A percentile compares a stretch with the other conserved stretches of the same genome.
These are phyloP conservation scores for Pichia exigua DNA, from an alignment of 805 yeast genomes.

Conservation along the genomic window DNA sequence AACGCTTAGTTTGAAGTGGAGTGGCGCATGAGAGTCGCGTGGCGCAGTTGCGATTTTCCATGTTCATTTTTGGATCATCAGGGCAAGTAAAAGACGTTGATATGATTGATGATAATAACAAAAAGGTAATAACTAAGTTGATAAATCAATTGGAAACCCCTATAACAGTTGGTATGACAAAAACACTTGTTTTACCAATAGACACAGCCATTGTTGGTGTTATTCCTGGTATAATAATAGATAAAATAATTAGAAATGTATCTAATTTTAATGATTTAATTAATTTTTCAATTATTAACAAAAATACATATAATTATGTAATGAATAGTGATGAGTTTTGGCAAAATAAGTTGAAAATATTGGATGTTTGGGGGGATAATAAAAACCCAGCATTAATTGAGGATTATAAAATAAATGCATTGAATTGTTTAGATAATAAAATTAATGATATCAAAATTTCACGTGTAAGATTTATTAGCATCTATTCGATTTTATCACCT, in stretches of 20 bases:
- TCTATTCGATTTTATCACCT: conserved; percentile 25
- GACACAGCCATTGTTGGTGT: not conserved
- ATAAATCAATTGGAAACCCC: not conserved
- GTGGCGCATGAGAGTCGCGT: too few species aligned
- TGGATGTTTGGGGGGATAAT: conserved; percentile 23
- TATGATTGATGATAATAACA: too few species aligned
- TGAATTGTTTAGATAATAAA: conserved; percentile 20
- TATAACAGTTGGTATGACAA: not conserved
- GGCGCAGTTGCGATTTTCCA: too few species aligned
- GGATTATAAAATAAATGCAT: conserved; percentile 15
- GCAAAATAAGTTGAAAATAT: conserved; percentile 18
- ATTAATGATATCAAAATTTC: conserved; percentile 22
- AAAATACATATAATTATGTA: conserved; percentile 20
- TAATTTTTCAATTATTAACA: conserved; percentile 23
- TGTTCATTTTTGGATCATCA: not conserved
- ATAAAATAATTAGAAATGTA: conserved; percentile 18
- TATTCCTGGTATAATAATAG: conserved; percentile 7
- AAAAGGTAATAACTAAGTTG: not conserved
- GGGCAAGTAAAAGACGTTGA: not conserved
- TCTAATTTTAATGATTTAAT: conserved; percentile 21
- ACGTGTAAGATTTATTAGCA: conserved; percentile 18
- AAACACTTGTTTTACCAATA: not conserved
- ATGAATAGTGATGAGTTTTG: conserved; percentile 19
- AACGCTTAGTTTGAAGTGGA: too few species aligned
- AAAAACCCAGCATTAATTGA: too few species aligned